Evolutionary conservation across 257 asterid species (phyloP), one percentile per base, ranked within the genome.

Genomic region (Solanum microdontum): DNA sequence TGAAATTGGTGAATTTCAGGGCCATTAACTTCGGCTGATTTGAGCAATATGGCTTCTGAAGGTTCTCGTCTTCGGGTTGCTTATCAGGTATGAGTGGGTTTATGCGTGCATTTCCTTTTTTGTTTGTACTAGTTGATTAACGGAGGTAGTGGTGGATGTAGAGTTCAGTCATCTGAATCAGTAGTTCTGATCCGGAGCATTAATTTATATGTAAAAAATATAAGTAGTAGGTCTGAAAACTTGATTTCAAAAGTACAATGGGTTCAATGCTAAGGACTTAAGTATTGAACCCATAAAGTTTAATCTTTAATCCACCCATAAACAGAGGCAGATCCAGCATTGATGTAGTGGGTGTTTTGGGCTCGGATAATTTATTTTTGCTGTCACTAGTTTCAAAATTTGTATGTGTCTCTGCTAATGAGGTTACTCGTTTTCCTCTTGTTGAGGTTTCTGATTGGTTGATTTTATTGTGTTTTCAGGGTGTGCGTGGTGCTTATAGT

Each of bases 41-140:
- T 97, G 87, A 92, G 95, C 8, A 95, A 93, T 87, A 88, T 93
- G 93, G 91, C 94, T 11, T 80, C 96, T 6, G 96, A 92, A 89
- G 99, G 99, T 68, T 87, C 98, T 92, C 94, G 92, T 84, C 96
- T 97, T 69, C 99, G 99, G 40, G 99, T 97, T 83, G 99, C 99
- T 8, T 97, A 97, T 92, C 99, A 97, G 99, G 99, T 97, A 82
- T 75, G 45, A 1, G 43, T 24, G 55, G 26, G 28, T 82, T 15
- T 19, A 40, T 33, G 43, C 24, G 34, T 86, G 14, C 15, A 85
- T 64, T 26, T 19, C 34, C 2, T 7, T 23, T 21, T 14, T 30
- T 88, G 34, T 5, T 83, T 83, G 26, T 21, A 33, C 45, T 37
- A 33, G 11, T 69, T 69, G 21, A 28, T 28, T 69, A 28, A 14